Conservation (phyloP, 1,139 yeast species). For the Sugiyamaella castrensis region DNA sequence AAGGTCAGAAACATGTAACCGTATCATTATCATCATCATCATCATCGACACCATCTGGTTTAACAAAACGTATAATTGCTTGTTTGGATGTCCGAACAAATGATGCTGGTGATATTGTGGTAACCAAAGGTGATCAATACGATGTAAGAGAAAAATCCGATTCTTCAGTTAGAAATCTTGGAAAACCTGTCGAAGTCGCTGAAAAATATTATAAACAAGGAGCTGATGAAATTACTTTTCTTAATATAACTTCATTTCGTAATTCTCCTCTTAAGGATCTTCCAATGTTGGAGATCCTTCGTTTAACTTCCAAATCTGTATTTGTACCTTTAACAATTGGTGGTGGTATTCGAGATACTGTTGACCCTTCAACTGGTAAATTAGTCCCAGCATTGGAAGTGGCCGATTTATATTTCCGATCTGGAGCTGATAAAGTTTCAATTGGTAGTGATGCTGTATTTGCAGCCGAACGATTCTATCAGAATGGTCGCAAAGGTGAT, state of each 20-base stretch:
- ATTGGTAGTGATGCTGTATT: conserved; percentile 96
- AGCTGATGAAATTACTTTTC: conserved; percentile 92
- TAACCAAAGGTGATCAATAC: conserved; percentile 96
- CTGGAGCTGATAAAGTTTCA: conserved; percentile 97
- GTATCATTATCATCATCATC: conserved; percentile 1
- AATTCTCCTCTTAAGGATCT: conserved; percentile 88
- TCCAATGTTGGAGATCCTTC: conserved; percentile 90
- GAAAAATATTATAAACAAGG: conserved; percentile 87
- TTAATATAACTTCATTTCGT: conserved; percentile 91
- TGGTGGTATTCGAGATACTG: conserved; percentile 90
- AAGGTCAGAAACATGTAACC: conserved; percentile 38
- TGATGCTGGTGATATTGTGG: conserved; percentile 91
- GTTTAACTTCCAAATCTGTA: conserved; percentile 77
- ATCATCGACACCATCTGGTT: conserved; percentile 42
- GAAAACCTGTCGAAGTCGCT: conserved; percentile 94
- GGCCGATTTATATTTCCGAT: conserved; percentile 83
- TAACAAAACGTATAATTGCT: conserved; percentile 88
- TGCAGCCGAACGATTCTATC: conserved; percentile 81
- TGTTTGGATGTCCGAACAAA: conserved; percentile 95
- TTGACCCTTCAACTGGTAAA: conserved; percentile 72
- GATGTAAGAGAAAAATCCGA: conserved; percentile 75
- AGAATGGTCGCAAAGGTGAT: conserved; percentile 51
- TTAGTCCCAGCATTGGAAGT: conserved; percentile 80
- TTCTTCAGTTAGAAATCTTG: conserved; percentile 74
- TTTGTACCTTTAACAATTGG: conserved; percentile 97